These are phyloP conservation scores for Cocos nucifera DNA, from an alignment of 176 grass and related monocot genomes.

Conservation along the genomic window DNA sequence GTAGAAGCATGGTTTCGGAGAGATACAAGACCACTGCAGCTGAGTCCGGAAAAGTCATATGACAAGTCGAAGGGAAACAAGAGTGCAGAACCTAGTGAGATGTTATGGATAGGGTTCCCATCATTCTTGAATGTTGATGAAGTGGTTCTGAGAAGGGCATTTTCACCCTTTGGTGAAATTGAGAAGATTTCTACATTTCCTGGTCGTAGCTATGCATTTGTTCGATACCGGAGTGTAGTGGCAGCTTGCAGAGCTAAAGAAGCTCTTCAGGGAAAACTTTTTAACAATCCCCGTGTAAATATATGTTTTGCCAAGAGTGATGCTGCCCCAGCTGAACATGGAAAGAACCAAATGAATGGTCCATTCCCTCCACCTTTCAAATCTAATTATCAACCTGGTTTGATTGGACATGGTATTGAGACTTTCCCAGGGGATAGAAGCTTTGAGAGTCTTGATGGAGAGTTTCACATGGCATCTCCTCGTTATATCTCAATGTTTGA, in stretches of 20 bases:
- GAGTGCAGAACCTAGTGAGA: slow-evolving; percentile 70
- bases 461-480: slow-evolving; percentile 32
- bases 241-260: slow-evolving; percentile 85
- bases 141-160: slow-evolving; percentile 46
- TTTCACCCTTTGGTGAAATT: slow-evolving; percentile 78
- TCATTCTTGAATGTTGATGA: slow-evolving; percentile 55
- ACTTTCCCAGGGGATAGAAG: slow-evolving; percentile 24
- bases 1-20: slow-evolving; percentile 23
- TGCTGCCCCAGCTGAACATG: slow-evolving; percentile 32
- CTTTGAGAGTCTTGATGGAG: slow-evolving; percentile 40
- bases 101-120: slow-evolving; percentile 94
- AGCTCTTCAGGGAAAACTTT: slow-evolving; percentile 89
- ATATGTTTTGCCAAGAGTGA: slow-evolving; percentile 91
- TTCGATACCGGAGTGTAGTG: slow-evolving; percentile 56
- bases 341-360: slow-evolving; percentile 19
- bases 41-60: slow-evolving; percentile 51
- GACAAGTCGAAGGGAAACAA: slow-evolving; percentile 53
- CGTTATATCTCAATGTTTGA: slow-evolving; percentile 11
- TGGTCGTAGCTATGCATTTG: slow-evolving; percentile 83
- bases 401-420: slow-evolving; percentile 26
- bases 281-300: slow-evolving; percentile 79
- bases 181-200: slow-evolving; percentile 74
- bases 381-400: slow-evolving; percentile 16
- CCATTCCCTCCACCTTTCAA: slow-evolving; percentile 23
- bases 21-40: slow-evolving; percentile 24